These are phyloP conservation scores for Echinosophora koreensis DNA, from an alignment of 306 rosid genomes.

Conservation along the genomic window DNA sequence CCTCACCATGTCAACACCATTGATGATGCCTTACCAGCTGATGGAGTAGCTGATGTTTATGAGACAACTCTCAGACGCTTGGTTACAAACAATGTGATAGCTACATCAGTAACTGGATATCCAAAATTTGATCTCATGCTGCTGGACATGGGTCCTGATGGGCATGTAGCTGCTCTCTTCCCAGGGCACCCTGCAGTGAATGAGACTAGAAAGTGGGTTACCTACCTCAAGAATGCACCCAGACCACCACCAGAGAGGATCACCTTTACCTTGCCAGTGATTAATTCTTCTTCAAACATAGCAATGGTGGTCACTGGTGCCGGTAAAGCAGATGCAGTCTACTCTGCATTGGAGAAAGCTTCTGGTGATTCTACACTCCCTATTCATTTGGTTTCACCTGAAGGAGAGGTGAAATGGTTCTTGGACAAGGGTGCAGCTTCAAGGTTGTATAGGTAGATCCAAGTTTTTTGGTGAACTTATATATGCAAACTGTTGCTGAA, in stretches of 20 bases:
- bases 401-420: slow-evolving; percentile 86
- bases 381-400: slow-evolving; percentile 75
- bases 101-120: slow-evolving; percentile 55
- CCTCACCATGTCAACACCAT: slow-evolving; percentile 74
- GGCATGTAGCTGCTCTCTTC: slow-evolving; percentile 92
- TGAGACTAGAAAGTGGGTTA: slow-evolving; percentile 86
- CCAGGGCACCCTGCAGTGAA: slow-evolving; percentile 84
- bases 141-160: slow-evolving; percentile 99
- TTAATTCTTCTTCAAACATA: slow-evolving; percentile 73
- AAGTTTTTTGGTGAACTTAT: neutral
- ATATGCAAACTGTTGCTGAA: neutral
- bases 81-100: slow-evolving; percentile 60
- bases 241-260: slow-evolving; percentile 94
- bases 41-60: slow-evolving; percentile 94
- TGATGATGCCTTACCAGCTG: slow-evolving; percentile 81
- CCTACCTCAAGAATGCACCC: slow-evolving; percentile 83
- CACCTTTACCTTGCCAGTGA: slow-evolving; percentile 86
- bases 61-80: slow-evolving; percentile 75
- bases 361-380: slow-evolving; percentile 67
- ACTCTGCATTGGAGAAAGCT: slow-evolving; percentile 60
- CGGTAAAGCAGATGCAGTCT: slow-evolving; percentile 72
- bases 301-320: slow-evolving; percentile 83
- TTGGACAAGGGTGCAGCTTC: slow-evolving; percentile 79
- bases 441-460: slow-evolving; percentile 49
- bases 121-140: slow-evolving; percentile 96